phyloP scores from a whole-genome alignment of 1,284 basidiomycete genomes.

The Xerocomus nothofagi region DNA sequence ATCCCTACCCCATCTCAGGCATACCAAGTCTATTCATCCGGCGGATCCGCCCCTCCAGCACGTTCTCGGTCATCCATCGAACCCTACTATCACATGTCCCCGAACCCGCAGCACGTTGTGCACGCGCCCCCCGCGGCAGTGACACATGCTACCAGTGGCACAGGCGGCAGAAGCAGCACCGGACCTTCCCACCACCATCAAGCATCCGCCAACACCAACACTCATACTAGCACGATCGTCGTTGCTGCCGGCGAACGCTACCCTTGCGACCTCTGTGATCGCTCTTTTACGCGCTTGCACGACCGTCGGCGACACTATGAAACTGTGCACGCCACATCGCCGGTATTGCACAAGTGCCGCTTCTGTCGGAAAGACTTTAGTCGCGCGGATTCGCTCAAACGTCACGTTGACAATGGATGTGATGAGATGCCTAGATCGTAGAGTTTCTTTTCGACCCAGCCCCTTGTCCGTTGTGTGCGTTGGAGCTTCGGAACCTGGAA shows the following conservation, averaged over 20 bases:
- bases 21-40: constrained; percentile 42
- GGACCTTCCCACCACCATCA: constrained; percentile 23
- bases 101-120: constrained; percentile 37
- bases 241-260: constrained; percentile 52
- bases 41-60: constrained; percentile 30
- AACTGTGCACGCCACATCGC: constrained; percentile 63
- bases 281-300: constrained; percentile 74
- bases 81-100: constrained; percentile 41
- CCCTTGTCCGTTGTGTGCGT: constrained; percentile 5
- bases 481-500: constrained; percentile 16
- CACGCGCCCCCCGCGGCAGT: constrained; percentile 19
- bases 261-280: constrained; percentile 68
- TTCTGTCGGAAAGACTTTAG: constrained; percentile 75
- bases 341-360: constrained; percentile 61
- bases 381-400: constrained; percentile 57
- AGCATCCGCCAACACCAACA: background rate
- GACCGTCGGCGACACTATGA: constrained; percentile 78
- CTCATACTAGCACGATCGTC: constrained; percentile 18
- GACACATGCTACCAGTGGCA: constrained; percentile 14
- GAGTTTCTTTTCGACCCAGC: constrained; percentile 13
- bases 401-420: constrained; percentile 67
- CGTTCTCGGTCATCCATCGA: constrained; percentile 32
- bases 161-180: constrained; percentile 15
- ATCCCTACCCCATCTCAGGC: constrained; percentile 57
- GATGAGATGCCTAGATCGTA: constrained; percentile 55